Evolutionary conservation across 345 rosid species (phyloP), one percentile per base, ranked within the genome.

Genomic region (Euphorbia tirucalli): DNA sequence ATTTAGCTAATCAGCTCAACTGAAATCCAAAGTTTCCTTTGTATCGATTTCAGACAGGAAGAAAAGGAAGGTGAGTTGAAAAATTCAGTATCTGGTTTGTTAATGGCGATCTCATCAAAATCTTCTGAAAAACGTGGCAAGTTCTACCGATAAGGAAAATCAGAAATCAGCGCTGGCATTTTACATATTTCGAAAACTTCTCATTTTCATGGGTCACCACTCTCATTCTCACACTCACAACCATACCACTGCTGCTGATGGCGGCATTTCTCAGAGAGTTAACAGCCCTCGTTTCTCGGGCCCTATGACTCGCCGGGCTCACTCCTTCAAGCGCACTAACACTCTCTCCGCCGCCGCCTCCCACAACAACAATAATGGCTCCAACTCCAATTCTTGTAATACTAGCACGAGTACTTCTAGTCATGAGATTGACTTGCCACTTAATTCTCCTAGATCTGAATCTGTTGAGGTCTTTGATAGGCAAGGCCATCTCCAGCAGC

Each of bases 251-350:
- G 25, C 69, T 76, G 97, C 85, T 83, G n/a, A n/a, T n/a, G n/a
- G n/a, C n/a, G 98, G 90, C 67, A 93, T 92, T 52, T 79, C 96
- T 54, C 96, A 82, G 64, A 79, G 87, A 50, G 87, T 90, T 65
- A 87, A 84, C 67, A 94, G 97, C 72, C 99, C 97, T 5, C 93
- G 99, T 9, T 90, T 90, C 82, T 82, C 92, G 19, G 97, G 97
- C 32, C 84, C 88, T 27, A 87, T 92, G 93, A 90, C 93, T 64
- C 97, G 97, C 69, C 96, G 99, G 32, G 83, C 92, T 68, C 92
- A 82, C 50, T 95, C 97, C 0, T 95, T 92, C 83, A 95, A 95
- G 85, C 94, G 96, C 75, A 83, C 72, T 73, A 74, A 80, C 73
- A 80, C 83, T 3, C 64, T 66, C 74, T 25, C 69, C 48, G 65